Evolutionary conservation across 306 rosid genomes (phyloP), one percentile per base, ranked within the genome.

Genomic region (Astragalus glycyphyllos): DNA sequence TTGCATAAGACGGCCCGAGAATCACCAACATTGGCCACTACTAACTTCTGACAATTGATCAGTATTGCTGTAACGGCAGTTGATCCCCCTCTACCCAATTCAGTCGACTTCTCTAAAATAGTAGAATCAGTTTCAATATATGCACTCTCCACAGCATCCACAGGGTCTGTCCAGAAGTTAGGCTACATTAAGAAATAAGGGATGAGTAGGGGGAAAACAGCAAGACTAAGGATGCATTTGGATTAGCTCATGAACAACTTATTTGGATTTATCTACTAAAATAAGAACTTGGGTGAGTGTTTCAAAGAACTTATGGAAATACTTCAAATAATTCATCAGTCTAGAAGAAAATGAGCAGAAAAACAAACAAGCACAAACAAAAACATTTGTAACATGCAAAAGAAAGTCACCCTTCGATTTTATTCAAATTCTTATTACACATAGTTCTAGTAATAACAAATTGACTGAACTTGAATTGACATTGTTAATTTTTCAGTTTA

Each of bases 1-100:
- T 60, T 68, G 59, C 83, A 82, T 71, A 91, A 55, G 53, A 95
- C 88, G 58, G 99, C 99, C 17, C 99, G 84, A 69, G 99, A 95
- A 83, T 95, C 99, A 44, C 99, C 97, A 23, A 95, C 77, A 40
- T 95, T 95, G 26, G 96, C 99, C 54, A 95, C 96, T 34, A 95
- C 79, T 68, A 91, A 80, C 85, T 76, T 83, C 16, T 78, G 83
- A 77, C 99, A 86, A 77, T 95, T 79, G 7, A 95, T 87, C 77
- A 95, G 67, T 82, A 95, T 91, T 53, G 99, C 99, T 7, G 99
- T 91, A 35, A 95, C 99, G 34, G 99, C 99, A 49, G 99, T 95
- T 58, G 99, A 95, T 63, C 99, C 99, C 12, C 97, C 99, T 77
- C 65, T 82, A 15, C 99, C 97, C 74, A 95, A 81, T 73, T 89